Evolutionary conservation across 2,329 filamentous ascomycete genomes (phyloP).

Genomic region (Boeremia lycopersici): DNA sequence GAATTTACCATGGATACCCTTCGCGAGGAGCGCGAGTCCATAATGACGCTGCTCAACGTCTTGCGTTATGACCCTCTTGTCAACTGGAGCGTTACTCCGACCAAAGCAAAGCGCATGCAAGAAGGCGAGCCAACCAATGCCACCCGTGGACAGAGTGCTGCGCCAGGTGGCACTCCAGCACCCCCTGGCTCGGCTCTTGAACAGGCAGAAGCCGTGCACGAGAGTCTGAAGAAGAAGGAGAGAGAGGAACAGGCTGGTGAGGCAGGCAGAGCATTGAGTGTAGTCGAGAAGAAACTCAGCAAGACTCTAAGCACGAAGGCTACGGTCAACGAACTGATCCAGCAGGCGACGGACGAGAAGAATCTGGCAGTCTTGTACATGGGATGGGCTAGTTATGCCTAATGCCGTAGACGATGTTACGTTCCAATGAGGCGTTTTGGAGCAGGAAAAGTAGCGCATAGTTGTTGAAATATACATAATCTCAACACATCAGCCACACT

Average conservation of each 20-base stretch:
- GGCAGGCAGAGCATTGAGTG: slow-evolving; percentile 86
- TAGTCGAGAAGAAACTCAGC: slow-evolving; percentile 94
- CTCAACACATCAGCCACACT: not conserved
- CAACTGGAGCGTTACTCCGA: slow-evolving; percentile 85
- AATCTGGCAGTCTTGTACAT: slow-evolving; percentile 84
- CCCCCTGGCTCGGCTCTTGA: slow-evolving; percentile 28
- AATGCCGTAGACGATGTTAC: not conserved
- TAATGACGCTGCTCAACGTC: slow-evolving; percentile 98
- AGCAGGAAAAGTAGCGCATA: not conserved
- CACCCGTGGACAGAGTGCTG: slow-evolving; percentile 39
- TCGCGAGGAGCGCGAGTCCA: slow-evolving; percentile 92
- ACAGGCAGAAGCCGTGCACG: slow-evolving; percentile 31
- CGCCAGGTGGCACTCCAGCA: slow-evolving; percentile 38
- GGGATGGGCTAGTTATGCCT: slow-evolving; percentile 48
- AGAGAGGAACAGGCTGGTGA: slow-evolving; percentile 70
- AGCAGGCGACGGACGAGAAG: slow-evolving; percentile 89
- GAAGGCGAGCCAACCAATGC: slow-evolving; percentile 62
- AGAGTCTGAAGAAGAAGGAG: slow-evolving; percentile 49
- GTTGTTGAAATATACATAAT: not conserved
- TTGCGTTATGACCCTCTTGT: slow-evolving; percentile 97
- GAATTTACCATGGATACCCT: slow-evolving; percentile 96
- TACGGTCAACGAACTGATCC: slow-evolving; percentile 95
- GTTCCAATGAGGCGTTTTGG: not conserved
- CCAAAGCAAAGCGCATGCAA: slow-evolving; percentile 70
- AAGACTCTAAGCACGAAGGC: slow-evolving; percentile 93